Evolutionary conservation across 495 filamentous ascomycete species (phyloP).

Genomic region (Penicillium steckii): DNA sequence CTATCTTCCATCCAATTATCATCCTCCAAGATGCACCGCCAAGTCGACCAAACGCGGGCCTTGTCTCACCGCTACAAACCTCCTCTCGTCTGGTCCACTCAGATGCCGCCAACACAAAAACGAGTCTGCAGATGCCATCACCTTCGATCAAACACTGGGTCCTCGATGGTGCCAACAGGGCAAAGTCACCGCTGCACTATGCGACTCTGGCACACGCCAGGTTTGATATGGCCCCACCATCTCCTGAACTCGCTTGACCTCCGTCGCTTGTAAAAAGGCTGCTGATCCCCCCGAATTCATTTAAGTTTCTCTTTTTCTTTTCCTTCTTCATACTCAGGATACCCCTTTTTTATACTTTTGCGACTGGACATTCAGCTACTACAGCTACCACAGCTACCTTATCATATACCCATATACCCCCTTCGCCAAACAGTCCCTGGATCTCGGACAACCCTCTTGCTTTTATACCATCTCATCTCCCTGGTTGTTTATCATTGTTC

Average conservation of each 20-base stretch:
- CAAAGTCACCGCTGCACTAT: slow-evolving; percentile 28
- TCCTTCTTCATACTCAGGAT: slow-evolving; percentile 23
- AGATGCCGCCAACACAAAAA: slow-evolving; percentile 13
- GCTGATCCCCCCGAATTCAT: slow-evolving; percentile 21
- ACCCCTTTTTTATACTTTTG: slow-evolving; percentile 14
- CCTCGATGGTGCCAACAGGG: slow-evolving; percentile 28
- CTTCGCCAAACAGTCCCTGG: slow-evolving; percentile 22
- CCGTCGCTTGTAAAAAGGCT: slow-evolving; percentile 23
- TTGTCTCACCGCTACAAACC: slow-evolving; percentile 35
- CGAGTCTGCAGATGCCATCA: slow-evolving; percentile 26
- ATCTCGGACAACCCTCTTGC: slow-evolving; percentile 29
- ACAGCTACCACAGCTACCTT: background rate
- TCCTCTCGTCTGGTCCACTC: slow-evolving; percentile 15
- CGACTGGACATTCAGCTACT: slow-evolving; percentile 4
- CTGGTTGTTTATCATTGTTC: slow-evolving; percentile 26
- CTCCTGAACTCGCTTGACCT: slow-evolving; percentile 13
- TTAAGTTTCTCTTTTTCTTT: slow-evolving; percentile 20
- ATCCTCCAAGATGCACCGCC: slow-evolving; percentile 7
- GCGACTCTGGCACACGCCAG: slow-evolving; percentile 35
- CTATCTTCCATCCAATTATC: slow-evolving; percentile 19
- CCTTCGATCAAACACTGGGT: slow-evolving; percentile 28
- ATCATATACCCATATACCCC: slow-evolving; percentile 12
- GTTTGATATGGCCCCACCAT: slow-evolving; percentile 21
- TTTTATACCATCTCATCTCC: slow-evolving; percentile 9
- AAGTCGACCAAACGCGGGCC: slow-evolving; percentile 18